Evolutionary conservation across 805 yeast genomes (phyloP).

Genomic region (Helenozyma rhizophorensis): DNA sequence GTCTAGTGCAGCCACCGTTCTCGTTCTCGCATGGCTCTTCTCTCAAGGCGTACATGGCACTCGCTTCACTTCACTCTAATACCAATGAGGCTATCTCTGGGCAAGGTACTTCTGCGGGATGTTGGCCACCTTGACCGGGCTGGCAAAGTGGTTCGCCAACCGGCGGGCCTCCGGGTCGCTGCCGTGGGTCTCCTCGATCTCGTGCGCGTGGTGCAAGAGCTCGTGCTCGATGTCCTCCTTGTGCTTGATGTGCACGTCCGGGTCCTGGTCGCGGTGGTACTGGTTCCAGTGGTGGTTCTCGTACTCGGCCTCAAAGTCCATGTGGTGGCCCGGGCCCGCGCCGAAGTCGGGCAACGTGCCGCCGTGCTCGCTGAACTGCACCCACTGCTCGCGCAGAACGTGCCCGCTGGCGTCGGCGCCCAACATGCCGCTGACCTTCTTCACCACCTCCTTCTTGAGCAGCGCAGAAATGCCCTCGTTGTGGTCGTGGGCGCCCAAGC

Average conservation of each 20-base stretch:
- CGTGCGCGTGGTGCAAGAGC: slow-evolving; percentile 78
- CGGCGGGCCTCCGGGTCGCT: slow-evolving; percentile 24
- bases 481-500: slow-evolving; percentile 72
- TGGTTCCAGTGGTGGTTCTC: slow-evolving; percentile 94
- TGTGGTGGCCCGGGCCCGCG: slow-evolving; percentile 90
- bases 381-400: slow-evolving; percentile 67
- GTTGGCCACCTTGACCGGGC: slow-evolving; percentile 27
- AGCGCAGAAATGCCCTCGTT: slow-evolving; percentile 50
- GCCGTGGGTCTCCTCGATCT: slow-evolving; percentile 56
- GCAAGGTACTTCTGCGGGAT: slow-evolving; percentile 29
- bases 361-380: slow-evolving; percentile 54
- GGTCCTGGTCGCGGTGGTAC: slow-evolving; percentile 72
- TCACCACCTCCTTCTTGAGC: slow-evolving; percentile 51
- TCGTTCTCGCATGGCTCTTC: too few relatives aligned
- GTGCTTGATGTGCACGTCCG: slow-evolving; percentile 75
- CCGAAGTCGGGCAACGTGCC: slow-evolving; percentile 87
- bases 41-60: too few relatives aligned
- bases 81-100: neutral
- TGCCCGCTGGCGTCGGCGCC: slow-evolving; percentile 65
- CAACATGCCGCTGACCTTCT: slow-evolving; percentile 51
- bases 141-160: slow-evolving; percentile 24
- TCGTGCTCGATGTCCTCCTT: slow-evolving; percentile 90
- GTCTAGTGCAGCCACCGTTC: too few relatives aligned
- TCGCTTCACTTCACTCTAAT: too few relatives aligned
- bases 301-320: slow-evolving; percentile 89